These are phyloP conservation scores for Podospora comata DNA, from an alignment of 495 filamentous ascomycete species.

Conservation along the genomic window DNA sequence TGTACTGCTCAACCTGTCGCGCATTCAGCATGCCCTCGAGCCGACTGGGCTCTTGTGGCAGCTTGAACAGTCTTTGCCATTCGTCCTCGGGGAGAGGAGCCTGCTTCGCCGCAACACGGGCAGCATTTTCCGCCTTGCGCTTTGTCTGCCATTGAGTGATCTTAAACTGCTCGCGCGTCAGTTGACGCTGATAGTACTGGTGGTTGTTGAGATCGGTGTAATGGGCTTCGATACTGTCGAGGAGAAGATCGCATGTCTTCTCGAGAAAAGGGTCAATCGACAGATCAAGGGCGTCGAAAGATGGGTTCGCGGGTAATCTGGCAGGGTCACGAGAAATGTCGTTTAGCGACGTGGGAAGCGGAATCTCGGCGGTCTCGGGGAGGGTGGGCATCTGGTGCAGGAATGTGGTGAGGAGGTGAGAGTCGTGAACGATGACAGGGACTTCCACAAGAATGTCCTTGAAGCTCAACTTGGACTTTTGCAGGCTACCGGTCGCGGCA, in stretches of 20 bases:
- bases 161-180: slow-evolving; percentile 94
- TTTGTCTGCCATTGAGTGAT: slow-evolving; percentile 94
- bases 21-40: slow-evolving; percentile 90
- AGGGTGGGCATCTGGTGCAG: slow-evolving; percentile 74
- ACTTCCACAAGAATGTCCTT: slow-evolving; percentile 91
- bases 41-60: slow-evolving; percentile 87
- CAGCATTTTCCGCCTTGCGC: slow-evolving; percentile 90
- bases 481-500: slow-evolving; percentile 53
- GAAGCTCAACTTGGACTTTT: slow-evolving; percentile 89
- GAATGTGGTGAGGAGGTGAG: slow-evolving; percentile 91
- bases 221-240: slow-evolving; percentile 95
- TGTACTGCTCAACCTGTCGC: slow-evolving; percentile 96
- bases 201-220: slow-evolving; percentile 98
- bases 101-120: slow-evolving; percentile 81
- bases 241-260: slow-evolving; percentile 92
- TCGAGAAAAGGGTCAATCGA: slow-evolving; percentile 98
- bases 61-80: slow-evolving; percentile 96
- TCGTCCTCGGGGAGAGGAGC: slow-evolving; percentile 88
- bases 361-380: slow-evolving; percentile 56
- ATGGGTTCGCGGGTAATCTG: slow-evolving; percentile 70
- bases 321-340: slow-evolving; percentile 59
- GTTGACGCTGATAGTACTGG: slow-evolving; percentile 94
- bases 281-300: slow-evolving; percentile 83
- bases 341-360: slow-evolving; percentile 71
- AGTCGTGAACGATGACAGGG: slow-evolving; percentile 92